phyloP scores from a whole-genome alignment of 208 protist species.

The Acanthamoeba triangularis region DNA sequence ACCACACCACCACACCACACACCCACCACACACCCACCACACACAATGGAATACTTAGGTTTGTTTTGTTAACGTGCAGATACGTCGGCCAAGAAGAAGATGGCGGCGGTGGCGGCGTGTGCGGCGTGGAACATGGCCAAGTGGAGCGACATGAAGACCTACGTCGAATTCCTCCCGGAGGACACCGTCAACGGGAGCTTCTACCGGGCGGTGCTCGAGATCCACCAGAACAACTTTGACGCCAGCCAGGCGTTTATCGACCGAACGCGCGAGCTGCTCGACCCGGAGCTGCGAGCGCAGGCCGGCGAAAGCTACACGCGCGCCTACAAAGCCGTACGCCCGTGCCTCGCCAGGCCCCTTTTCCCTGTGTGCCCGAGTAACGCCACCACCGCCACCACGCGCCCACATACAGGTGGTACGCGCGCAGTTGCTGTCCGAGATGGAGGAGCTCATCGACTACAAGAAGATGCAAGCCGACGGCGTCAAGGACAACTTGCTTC shows the following conservation, averaged over 20 bases:
- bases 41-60: too few species aligned
- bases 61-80: constrained; percentile 18
- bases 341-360: not conserved
- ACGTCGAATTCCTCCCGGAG: constrained; percentile 94
- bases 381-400: too few species aligned
- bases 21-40: too few species aligned
- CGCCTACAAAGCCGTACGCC: constrained; percentile 95
- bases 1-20: too few species aligned
- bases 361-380: not conserved
- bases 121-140: constrained; percentile 97
- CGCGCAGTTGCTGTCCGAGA: constrained; percentile 99
- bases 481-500: constrained; percentile 26
- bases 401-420: constrained; percentile 93
- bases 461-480: constrained; percentile 15
- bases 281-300: constrained; percentile 97
- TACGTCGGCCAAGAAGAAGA: constrained; percentile 77
- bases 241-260: constrained; percentile 88
- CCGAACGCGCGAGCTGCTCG: constrained; percentile 95
- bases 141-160: constrained; percentile 81
- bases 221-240: constrained; percentile 89
- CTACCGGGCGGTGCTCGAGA: constrained; percentile 90
- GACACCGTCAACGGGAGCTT: constrained; percentile 96
- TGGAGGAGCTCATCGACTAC: constrained; percentile 93
- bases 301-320: constrained; percentile 98
- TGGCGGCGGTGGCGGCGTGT: constrained; percentile 96